These are phyloP conservation scores for Ascochyta koolunga DNA, from an alignment of 2,329 filamentous ascomycete species.

Conservation along the genomic window DNA sequence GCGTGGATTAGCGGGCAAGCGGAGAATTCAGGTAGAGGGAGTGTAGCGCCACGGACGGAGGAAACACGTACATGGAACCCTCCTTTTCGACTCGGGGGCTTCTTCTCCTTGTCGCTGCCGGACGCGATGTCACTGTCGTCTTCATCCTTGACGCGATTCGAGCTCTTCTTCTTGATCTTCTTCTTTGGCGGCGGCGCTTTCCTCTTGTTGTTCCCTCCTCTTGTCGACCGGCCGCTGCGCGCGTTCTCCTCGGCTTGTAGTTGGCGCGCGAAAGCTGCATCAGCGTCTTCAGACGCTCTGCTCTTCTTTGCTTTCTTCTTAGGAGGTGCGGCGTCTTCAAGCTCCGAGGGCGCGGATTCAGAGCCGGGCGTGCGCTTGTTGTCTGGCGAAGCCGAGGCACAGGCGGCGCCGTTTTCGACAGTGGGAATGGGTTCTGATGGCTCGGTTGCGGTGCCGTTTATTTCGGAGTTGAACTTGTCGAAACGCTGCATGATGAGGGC, in stretches of 20 bases:
- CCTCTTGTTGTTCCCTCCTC: conserved; percentile 67
- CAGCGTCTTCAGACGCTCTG: conserved; percentile 75
- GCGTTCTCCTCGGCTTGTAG: conserved; percentile 93
- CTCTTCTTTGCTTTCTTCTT: conserved; percentile 67
- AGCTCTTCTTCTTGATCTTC: conserved; percentile 73
- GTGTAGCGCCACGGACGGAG: not conserved
- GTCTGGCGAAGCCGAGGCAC: conserved; percentile 34
- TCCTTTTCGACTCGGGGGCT: conserved; percentile 76
- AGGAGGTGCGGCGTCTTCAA: conserved; percentile 49
- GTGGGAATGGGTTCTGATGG: conserved; percentile 49
- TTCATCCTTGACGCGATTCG: conserved; percentile 74
- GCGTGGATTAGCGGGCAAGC: conserved; percentile 3
- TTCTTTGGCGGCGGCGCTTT: conserved; percentile 65
- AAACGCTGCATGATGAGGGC: conserved; percentile 57
- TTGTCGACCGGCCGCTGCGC: conserved; percentile 68
- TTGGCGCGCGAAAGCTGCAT: conserved; percentile 84
- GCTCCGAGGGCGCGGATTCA: conserved; percentile 51
- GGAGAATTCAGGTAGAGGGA: too few species aligned
- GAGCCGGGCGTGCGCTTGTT: conserved; percentile 53
- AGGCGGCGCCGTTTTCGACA: conserved; percentile 40
- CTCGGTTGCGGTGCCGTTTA: conserved; percentile 31
- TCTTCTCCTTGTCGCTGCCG: conserved; percentile 65
- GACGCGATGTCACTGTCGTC: conserved; percentile 80
- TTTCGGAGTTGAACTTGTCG: conserved; percentile 53
- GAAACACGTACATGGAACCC: conserved; percentile 76